phyloP scores from a whole-genome alignment of 2,329 filamentous ascomycete species.

The Phaeoacremonium minimum region DNA sequence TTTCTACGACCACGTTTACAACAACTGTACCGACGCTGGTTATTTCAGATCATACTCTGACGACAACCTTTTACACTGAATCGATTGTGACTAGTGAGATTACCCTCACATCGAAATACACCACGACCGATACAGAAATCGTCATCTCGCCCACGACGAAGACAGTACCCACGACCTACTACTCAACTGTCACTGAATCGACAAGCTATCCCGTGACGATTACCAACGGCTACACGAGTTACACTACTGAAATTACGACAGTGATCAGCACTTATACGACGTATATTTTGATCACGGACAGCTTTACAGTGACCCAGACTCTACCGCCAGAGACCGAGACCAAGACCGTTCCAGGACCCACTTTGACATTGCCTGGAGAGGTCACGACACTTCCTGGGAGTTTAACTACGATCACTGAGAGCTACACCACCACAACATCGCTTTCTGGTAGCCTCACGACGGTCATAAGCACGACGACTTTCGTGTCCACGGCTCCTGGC shows the following conservation, averaged over 20 bases:
- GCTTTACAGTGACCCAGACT: not conserved
- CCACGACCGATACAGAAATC: constrained; percentile 8
- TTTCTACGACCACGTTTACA: constrained; percentile 6
- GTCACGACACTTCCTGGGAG: constrained; percentile 16
- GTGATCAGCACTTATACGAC: constrained; percentile 1
- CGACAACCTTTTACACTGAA: not conserved
- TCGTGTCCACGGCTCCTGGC: constrained; percentile 4
- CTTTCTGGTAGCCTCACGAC: constrained; percentile 3
- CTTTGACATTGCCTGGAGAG: constrained; percentile 9
- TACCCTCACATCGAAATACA: constrained; percentile 9
- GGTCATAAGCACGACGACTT: constrained; percentile 16
- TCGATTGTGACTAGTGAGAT: constrained; percentile 3
- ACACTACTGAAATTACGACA: too few species aligned
- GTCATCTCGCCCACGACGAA: not conserved
- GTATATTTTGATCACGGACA: not conserved
- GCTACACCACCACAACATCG: not conserved
- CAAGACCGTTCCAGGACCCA: not conserved
- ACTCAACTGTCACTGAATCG: not conserved
- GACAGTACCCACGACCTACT: not conserved
- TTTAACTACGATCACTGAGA: constrained; percentile 2
- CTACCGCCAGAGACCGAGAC: not conserved
- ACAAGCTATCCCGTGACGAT: constrained; percentile 6
- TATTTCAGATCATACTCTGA: not conserved
- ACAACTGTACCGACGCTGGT: not conserved
- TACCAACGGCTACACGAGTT: constrained; percentile 4